These are phyloP conservation scores for Haplosporangium gracile DNA, from an alignment of 192 early-diverging fungal species.

Conservation along the genomic window DNA sequence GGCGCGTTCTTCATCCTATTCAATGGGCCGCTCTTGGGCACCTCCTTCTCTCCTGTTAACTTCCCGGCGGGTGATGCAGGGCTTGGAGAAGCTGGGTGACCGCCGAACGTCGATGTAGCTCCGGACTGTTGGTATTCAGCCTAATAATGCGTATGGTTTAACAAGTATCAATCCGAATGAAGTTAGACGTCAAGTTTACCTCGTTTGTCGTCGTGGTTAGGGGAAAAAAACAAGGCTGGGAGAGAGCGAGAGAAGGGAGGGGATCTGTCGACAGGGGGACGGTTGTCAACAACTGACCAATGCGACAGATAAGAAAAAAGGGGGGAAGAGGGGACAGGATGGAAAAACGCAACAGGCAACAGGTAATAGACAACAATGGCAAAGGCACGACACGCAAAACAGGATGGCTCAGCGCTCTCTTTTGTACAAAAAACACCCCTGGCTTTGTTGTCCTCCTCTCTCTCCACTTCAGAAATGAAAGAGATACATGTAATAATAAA, in stretches of 20 bases:
- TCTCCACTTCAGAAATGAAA: not conserved
- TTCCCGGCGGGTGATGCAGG: constrained; percentile 45
- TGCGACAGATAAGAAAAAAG: constrained; percentile 1
- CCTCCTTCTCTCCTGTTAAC: constrained; percentile 48
- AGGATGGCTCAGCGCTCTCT: not conserved
- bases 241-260: not conserved
- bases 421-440: not conserved
- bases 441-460: not conserved
- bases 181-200: not conserved
- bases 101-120: constrained; percentile 12
- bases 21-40: constrained; percentile 61
- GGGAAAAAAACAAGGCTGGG: not conserved
- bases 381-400: constrained; percentile 8
- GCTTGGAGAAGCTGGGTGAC: constrained; percentile 20
- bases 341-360: not conserved
- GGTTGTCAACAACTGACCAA: too few relatives aligned
- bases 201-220: not conserved
- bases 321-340: not conserved
- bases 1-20: constrained; percentile 66
- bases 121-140: constrained; percentile 39
- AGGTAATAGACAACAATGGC: not conserved
- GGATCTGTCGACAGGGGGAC: constrained; percentile 7
- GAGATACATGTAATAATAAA: not conserved
- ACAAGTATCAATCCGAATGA: not conserved
- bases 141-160: constrained; percentile 10